Percentiles rank a stretch among this genome's conserved stretches.
These are phyloP conservation scores for Yamadazyma philogaea DNA, from an alignment of 805 yeast genomes.

Conservation along the genomic window DNA sequence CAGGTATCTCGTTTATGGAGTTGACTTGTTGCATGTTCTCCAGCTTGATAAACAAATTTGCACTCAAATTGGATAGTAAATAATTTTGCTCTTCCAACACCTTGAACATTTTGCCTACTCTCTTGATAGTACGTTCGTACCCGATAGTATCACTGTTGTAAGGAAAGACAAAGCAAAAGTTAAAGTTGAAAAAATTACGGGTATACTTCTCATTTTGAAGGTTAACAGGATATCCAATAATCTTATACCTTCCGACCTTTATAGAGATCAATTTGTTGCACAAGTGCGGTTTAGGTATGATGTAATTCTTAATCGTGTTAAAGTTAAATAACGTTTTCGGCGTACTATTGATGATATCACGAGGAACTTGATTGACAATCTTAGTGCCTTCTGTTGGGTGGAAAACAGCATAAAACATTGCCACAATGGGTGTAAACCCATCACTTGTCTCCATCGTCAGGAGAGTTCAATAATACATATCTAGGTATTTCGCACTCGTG, in stretches of 20 bases:
- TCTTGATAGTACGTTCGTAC: slow-evolving; percentile 77
- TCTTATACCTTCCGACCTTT: slow-evolving; percentile 63
- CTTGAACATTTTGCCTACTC: slow-evolving; percentile 84
- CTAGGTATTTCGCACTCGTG: background rate
- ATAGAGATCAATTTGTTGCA: slow-evolving; percentile 80
- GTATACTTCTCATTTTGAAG: slow-evolving; percentile 73
- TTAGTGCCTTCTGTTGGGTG: slow-evolving; percentile 96
- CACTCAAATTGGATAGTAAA: slow-evolving; percentile 54
- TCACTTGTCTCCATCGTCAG: slow-evolving; percentile 21
- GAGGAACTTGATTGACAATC: slow-evolving; percentile 87
- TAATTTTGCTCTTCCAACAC: slow-evolving; percentile 88
- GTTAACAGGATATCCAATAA: slow-evolving; percentile 87
- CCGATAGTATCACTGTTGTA: slow-evolving; percentile 79
- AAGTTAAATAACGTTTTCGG: slow-evolving; percentile 55
- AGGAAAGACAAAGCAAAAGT: slow-evolving; percentile 87
- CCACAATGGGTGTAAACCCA: slow-evolving; percentile 87
- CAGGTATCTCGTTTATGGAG: slow-evolving; percentile 24
- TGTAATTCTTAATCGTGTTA: slow-evolving; percentile 81
- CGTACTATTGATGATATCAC: slow-evolving; percentile 52
- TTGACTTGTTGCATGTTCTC: slow-evolving; percentile 13
- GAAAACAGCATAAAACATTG: slow-evolving; percentile 85
- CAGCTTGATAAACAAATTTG: slow-evolving; percentile 39
- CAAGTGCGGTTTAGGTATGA: slow-evolving; percentile 89
- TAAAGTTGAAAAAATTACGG: slow-evolving; percentile 89
- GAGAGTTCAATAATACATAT: background rate